Conservation (phyloP, 768 basidiomycete species). For the Suillus subluteus region DNA sequence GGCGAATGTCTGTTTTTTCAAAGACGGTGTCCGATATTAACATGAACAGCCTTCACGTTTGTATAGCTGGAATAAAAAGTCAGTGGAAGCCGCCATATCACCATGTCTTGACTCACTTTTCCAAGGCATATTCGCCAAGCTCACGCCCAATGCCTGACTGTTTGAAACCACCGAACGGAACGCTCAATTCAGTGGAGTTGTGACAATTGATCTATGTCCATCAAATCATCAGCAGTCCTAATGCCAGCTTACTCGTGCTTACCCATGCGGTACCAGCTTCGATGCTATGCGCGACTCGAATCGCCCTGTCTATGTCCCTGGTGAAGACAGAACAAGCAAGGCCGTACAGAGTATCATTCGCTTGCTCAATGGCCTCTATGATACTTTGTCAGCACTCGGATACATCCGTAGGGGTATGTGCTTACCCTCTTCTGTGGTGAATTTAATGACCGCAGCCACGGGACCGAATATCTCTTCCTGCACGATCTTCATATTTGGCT, state of each 20-base stretch:
- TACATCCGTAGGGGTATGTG: constrained; percentile 8
- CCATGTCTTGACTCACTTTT: constrained; percentile 5
- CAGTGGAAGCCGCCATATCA: background rate
- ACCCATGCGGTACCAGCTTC: constrained; percentile 47
- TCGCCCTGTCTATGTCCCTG: constrained; percentile 45
- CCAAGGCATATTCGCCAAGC: constrained; percentile 63
- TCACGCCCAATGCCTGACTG: constrained; percentile 76
- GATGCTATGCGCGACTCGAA: constrained; percentile 42
- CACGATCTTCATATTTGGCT: constrained; percentile 59
- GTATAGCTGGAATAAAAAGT: constrained; percentile 50
- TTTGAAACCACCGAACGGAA: constrained; percentile 78
- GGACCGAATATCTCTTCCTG: constrained; percentile 70
- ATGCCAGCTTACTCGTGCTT: constrained; percentile 10
- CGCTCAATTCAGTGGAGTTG: constrained; percentile 45
- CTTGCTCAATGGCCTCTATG: constrained; percentile 37
- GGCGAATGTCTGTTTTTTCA: background rate
- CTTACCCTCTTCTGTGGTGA: constrained; percentile 55
- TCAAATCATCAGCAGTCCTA: background rate
- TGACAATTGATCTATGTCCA: constrained; percentile 43
- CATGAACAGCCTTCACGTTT: constrained; percentile 70
- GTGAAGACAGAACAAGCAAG: constrained; percentile 59
- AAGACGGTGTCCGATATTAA: constrained; percentile 48
- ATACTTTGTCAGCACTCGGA: constrained; percentile 1
- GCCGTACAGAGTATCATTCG: constrained; percentile 57
- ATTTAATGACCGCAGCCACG: constrained; percentile 69